A percentile compares a stretch with the other conserved stretches of the same genome.
phyloP scores from a whole-genome alignment of 768 basidiomycete genomes.

The Multifurca ochricompacta region DNA sequence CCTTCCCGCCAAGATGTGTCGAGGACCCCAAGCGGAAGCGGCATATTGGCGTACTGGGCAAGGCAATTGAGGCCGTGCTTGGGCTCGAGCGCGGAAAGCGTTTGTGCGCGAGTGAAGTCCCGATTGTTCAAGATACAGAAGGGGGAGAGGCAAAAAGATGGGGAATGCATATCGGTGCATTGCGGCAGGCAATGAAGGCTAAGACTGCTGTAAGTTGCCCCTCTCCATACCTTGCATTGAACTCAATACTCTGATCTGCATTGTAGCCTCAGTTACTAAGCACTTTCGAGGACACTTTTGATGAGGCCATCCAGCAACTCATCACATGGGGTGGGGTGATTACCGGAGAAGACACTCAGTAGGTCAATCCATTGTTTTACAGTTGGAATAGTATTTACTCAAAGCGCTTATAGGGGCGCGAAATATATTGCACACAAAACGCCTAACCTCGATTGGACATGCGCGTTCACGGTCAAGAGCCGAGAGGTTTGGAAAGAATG shows the following conservation, averaged over 20 bases:
- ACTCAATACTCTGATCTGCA: not conserved
- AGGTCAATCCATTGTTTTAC: constrained; percentile 27
- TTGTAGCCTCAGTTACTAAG: constrained; percentile 45
- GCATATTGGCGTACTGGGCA: constrained; percentile 68
- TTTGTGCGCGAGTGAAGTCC: constrained; percentile 50
- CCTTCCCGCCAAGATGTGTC: constrained; percentile 65
- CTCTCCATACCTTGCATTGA: not conserved
- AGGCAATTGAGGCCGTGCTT: constrained; percentile 56
- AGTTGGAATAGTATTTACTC: constrained; percentile 5
- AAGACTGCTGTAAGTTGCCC: constrained; percentile 42
- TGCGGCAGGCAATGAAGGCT: constrained; percentile 50
- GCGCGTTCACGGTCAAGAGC: constrained; percentile 55
- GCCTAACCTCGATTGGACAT: constrained; percentile 58
- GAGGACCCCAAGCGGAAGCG: constrained; percentile 71
- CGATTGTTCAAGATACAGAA: constrained; percentile 35
- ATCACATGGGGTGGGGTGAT: constrained; percentile 66
- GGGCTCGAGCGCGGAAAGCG: constrained; percentile 56
- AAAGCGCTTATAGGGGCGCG: constrained; percentile 41
- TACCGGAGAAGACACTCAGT: constrained; percentile 58
- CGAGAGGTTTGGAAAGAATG: constrained; percentile 64
- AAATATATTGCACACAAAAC: constrained; percentile 72
- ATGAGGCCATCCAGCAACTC: constrained; percentile 72
- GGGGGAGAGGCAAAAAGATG: constrained; percentile 70
- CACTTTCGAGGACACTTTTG: constrained; percentile 65
- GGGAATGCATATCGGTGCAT: constrained; percentile 55